Base-by-base conservation (phyloP, 768 basidiomycete genomes). In the Coprinopsis cinerea region DNA sequence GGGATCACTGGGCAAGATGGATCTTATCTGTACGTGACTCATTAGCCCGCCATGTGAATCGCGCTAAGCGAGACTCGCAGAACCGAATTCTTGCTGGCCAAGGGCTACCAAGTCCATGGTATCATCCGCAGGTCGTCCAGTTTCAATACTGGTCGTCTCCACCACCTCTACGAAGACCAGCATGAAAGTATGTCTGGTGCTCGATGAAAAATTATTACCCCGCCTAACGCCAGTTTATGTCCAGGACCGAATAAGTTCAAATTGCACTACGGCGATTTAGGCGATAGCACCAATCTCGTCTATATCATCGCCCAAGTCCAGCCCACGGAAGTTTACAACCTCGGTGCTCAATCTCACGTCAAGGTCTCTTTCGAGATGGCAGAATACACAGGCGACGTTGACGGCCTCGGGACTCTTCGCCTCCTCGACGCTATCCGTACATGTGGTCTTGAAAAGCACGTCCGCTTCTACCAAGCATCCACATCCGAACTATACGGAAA, bases 351-450 rank as follows among this genome's bases (percentile, higher is more conserved):
- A 67, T 92, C 90, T 36, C 94, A 98, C 72, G 94, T 98, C 74
- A 98, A 98, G 68, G 94, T 98, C 56, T 96, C 93, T 23, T 98
- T 98, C 67, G 95, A 97, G 68, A 95, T 98, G 92, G 91, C 94
- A 22, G 94, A 98, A 69, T 98, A 98, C 72, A 98, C 95, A 0
- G 93, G 90, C 44, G 95, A 98, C 61, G 94, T 98, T 43, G 94
- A 98, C 59, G 94, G 85, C 6, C 77, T 98, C 34, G 94, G 94
- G 47, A 98, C 94, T 4, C 81, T 98, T 42, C 90, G 94, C 58
- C 80, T 98, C 51, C 85, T 98, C 51, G 95, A 98, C 60, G 94
- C 94, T 48, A 84, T 98, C 66, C 83, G 94, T 35, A 98, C 95
- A 6, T 93, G 92, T 65, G 94, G 94, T 3, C 80, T 98, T 52